Evolutionary conservation across 2,329 filamentous ascomycete genomes (phyloP).

Genomic region (Alternaria atra): DNA sequence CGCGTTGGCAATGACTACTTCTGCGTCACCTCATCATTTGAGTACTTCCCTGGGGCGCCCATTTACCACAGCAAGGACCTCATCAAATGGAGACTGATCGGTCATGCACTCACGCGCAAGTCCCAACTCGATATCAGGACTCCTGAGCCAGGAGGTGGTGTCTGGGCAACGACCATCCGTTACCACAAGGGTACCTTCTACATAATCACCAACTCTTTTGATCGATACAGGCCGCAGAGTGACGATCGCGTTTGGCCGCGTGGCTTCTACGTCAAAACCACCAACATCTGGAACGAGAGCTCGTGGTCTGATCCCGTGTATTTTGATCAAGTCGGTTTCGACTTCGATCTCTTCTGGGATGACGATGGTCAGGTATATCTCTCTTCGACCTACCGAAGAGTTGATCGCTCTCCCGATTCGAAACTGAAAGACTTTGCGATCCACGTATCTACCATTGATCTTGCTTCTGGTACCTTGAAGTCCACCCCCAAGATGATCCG

Average conservation of each 20-base stretch:
- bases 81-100: constrained; percentile 59
- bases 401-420: constrained; percentile 25
- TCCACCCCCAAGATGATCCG: constrained; percentile 34
- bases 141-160: constrained; percentile 33
- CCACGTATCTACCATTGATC: constrained; percentile 40
- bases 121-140: constrained; percentile 49
- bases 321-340: constrained; percentile 36
- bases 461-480: constrained; percentile 38
- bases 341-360: constrained; percentile 60
- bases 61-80: constrained; percentile 63
- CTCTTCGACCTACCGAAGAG: constrained; percentile 26
- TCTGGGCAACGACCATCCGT: constrained; percentile 35
- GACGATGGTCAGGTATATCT: constrained; percentile 62
- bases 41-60: constrained; percentile 62
- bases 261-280: constrained; percentile 59
- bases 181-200: constrained; percentile 29
- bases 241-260: constrained; percentile 51
- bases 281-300: constrained; percentile 25
- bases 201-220: constrained; percentile 35
- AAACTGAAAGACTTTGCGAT: constrained; percentile 41
- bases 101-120: constrained; percentile 47
- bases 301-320: constrained; percentile 36
- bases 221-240: constrained; percentile 39
- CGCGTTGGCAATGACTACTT: constrained; percentile 55
- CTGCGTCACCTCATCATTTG: constrained; percentile 62